Conservation (phyloP, 768 basidiomycete species). For the Calocybe indica region DNA sequence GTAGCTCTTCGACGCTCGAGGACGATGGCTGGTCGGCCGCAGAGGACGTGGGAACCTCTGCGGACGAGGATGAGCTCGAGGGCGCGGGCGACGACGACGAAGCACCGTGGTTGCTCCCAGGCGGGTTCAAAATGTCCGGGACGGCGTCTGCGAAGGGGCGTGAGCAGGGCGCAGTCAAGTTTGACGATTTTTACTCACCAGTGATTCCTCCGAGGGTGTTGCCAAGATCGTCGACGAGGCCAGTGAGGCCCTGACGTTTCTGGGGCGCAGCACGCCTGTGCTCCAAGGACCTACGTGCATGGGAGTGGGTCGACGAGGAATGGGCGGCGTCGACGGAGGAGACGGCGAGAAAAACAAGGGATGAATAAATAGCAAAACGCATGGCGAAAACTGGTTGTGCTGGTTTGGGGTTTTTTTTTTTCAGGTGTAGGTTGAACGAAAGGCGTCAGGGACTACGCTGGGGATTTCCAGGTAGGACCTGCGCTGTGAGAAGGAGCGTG, state of each 20-base stretch:
- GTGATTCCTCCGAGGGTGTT: background rate
- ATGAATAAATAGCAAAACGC: conserved; percentile 22
- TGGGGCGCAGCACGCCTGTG: conserved; percentile 8
- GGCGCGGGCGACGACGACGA: background rate
- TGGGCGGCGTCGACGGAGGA: conserved; percentile 28
- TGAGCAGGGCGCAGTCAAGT: background rate
- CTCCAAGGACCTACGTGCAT: conserved; percentile 29
- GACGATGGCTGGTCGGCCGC: conserved; percentile 6
- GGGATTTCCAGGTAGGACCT: too few species aligned
- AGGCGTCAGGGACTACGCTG: too few species aligned
- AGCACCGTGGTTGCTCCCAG: background rate
- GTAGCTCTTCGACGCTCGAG: background rate
- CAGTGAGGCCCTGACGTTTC: conserved; percentile 6
- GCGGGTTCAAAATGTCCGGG: background rate
- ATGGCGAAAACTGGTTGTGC: conserved; percentile 14
- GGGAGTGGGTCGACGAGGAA: conserved; percentile 25
- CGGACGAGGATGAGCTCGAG: background rate
- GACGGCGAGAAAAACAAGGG: conserved; percentile 23
- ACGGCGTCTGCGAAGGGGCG: background rate
- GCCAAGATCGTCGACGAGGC: background rate
- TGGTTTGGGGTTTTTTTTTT: too few species aligned
- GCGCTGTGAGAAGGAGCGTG: too few species aligned
- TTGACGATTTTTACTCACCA: background rate
- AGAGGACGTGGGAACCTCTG: background rate
- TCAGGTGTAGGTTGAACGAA: too few species aligned